A percentile compares a stretch with the other conserved stretches of the same genome.
These are phyloP conservation scores for Ustilago xerochloae DNA, from an alignment of 1,284 basidiomycete species.

Conservation along the genomic window DNA sequence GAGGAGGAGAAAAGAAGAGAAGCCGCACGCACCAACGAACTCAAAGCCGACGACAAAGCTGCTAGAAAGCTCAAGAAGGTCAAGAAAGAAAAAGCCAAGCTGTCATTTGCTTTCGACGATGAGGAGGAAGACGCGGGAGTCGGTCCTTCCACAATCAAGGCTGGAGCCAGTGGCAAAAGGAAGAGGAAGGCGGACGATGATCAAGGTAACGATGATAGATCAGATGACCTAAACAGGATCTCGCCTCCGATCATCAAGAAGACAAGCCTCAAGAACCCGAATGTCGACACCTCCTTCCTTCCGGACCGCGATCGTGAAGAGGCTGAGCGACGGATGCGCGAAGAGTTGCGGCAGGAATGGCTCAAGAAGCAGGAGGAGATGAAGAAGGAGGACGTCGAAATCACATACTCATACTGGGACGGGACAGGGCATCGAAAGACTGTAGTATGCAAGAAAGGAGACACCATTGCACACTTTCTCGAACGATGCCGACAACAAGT, in stretches of 20 bases:
- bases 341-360: slow-evolving; percentile 90
- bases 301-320: slow-evolving; percentile 97
- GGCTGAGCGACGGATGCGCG: slow-evolving; percentile 84
- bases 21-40: slow-evolving; percentile 74
- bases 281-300: slow-evolving; percentile 96
- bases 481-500: slow-evolving; percentile 93
- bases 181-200: slow-evolving; percentile 42
- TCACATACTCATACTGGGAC: slow-evolving; percentile 98
- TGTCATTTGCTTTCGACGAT: slow-evolving; percentile 79
- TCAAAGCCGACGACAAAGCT: slow-evolving; percentile 30
- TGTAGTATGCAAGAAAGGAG: slow-evolving; percentile 97
- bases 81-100: slow-evolving; percentile 85
- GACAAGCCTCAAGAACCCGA: slow-evolving; percentile 83
- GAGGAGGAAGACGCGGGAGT: slow-evolving; percentile 48
- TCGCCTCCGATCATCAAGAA: slow-evolving; percentile 72
- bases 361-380: slow-evolving; percentile 85
- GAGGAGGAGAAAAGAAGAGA: slow-evolving; percentile 92
- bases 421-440: slow-evolving; percentile 95
- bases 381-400: slow-evolving; percentile 88
- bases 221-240: background rate
- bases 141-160: slow-evolving; percentile 18
- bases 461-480: slow-evolving; percentile 86
- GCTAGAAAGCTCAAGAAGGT: slow-evolving; percentile 78
- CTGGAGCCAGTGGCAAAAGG: slow-evolving; percentile 48
- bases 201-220: slow-evolving; percentile 8